These are phyloP conservation scores for Xylona heveae DNA, from an alignment of 495 filamentous ascomycete genomes.

Conservation along the genomic window DNA sequence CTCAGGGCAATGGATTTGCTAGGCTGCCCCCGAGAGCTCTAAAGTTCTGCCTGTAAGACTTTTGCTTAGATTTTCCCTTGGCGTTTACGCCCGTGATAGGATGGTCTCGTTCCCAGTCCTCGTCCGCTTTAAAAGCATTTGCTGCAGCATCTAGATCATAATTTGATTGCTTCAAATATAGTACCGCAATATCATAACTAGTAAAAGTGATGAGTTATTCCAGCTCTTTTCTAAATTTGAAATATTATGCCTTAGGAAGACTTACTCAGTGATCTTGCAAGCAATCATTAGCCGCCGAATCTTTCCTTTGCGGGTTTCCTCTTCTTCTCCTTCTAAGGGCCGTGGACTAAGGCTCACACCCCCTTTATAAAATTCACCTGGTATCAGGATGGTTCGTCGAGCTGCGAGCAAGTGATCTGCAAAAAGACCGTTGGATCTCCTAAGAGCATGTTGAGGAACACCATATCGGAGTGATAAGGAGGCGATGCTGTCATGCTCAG, in stretches of 20 bases:
- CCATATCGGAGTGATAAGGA: conserved; percentile 47
- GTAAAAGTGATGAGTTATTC: too few relatives aligned
- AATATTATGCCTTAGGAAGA: conserved; percentile 10
- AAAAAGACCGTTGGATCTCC: conserved; percentile 38
- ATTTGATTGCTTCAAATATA: conserved; percentile 43
- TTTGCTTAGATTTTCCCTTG: too few relatives aligned
- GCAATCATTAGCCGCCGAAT: conserved; percentile 50
- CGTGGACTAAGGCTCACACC: conserved; percentile 39
- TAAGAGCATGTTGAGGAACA: conserved; percentile 31
- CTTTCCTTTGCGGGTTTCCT: conserved; percentile 39
- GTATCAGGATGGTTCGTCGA: conserved; percentile 44
- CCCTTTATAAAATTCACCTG: conserved; percentile 38
- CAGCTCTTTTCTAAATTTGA: too few relatives aligned
- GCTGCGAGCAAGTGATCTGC: conserved; percentile 43
- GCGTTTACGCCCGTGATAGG: conserved; percentile 29
- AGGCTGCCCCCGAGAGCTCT: too few relatives aligned
- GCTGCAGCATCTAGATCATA: conserved; percentile 43
- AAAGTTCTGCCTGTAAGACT: too few relatives aligned
- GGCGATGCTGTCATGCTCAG: conserved; percentile 33
- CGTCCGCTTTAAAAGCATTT: conserved; percentile 38
- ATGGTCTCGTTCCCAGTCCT: conserved; percentile 48
- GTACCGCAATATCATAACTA: conserved; percentile 45
- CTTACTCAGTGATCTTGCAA: conserved; percentile 44
- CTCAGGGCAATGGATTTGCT: too few relatives aligned
- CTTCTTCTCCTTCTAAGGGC: conserved; percentile 45